Percentiles rank a stretch among this genome's conserved stretches.
These are phyloP conservation scores for Quercus agrifolia DNA, from an alignment of 306 rosid genomes.

Conservation along the genomic window DNA sequence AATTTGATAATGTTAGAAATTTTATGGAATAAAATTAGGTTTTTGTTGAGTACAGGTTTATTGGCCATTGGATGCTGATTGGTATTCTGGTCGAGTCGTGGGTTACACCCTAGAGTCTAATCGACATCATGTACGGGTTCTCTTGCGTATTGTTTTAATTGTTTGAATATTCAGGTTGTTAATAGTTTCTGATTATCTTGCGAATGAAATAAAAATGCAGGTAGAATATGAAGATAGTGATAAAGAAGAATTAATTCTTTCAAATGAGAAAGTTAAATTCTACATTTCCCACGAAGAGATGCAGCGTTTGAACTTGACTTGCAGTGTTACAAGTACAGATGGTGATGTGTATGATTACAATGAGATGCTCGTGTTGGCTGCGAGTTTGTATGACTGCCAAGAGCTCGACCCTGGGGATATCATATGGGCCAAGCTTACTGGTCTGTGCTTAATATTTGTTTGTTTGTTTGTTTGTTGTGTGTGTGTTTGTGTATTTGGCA, in stretches of 20 bases:
- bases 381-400: constrained; percentile 82
- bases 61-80: constrained; percentile 91
- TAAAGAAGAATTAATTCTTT: constrained; percentile 62
- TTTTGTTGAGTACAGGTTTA: constrained; percentile 61
- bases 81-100: constrained; percentile 63
- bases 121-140: constrained; percentile 65
- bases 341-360: constrained; percentile 67
- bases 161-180: constrained; percentile 10
- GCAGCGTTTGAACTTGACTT: constrained; percentile 68
- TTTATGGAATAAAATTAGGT: constrained; percentile 1
- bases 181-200: constrained; percentile 3
- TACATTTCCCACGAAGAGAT: constrained; percentile 75
- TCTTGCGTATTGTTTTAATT: neutral
- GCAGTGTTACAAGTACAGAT: constrained; percentile 44
- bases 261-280: constrained; percentile 74
- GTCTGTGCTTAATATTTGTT: constrained; percentile 43
- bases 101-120: constrained; percentile 51
- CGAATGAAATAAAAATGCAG: constrained; percentile 42
- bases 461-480: neutral
- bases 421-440: constrained; percentile 98
- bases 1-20: constrained; percentile 9
- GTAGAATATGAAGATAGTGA: constrained; percentile 82
- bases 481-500: neutral
- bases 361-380: constrained; percentile 95
- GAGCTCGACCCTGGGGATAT: constrained; percentile 90